phyloP scores from a whole-genome alignment of 2,329 filamentous ascomycete species.

The Lachnellula hyalina region DNA sequence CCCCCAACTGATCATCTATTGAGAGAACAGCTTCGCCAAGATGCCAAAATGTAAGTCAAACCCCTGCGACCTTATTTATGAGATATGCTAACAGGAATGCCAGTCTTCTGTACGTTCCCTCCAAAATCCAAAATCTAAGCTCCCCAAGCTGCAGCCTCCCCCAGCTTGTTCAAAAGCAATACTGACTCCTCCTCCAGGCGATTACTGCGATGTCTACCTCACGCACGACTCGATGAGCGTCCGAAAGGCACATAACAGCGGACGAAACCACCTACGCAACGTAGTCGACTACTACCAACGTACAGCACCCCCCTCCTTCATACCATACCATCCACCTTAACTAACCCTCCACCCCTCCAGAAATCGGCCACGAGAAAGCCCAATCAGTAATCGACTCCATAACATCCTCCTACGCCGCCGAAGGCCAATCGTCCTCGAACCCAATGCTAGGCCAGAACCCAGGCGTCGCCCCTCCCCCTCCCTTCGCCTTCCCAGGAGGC shows the following conservation, averaged over 20 bases:
- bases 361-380: constrained; percentile 97
- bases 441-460: constrained; percentile 71
- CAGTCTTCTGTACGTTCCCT: constrained; percentile 63
- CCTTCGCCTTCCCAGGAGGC: constrained; percentile 59
- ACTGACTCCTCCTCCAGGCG: constrained; percentile 45
- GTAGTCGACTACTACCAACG: constrained; percentile 98
- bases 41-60: constrained; percentile 81
- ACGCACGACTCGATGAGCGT: constrained; percentile 99
- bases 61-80: constrained; percentile 4
- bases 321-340: neutral
- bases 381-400: constrained; percentile 98
- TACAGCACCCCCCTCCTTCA: constrained; percentile 36
- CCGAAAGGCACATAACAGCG: constrained; percentile 96
- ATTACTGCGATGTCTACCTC: constrained; percentile 99
- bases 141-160: neutral
- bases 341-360: constrained; percentile 38
- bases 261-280: constrained; percentile 93
- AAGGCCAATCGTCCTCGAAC: constrained; percentile 82
- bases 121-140: neutral
- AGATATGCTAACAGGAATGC: constrained; percentile 34
- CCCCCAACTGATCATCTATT: neutral
- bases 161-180: constrained; percentile 8
- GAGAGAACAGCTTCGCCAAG: constrained; percentile 36
- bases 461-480: constrained; percentile 44
- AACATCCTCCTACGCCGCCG: constrained; percentile 89